Base-by-base conservation (phyloP, 305 asterid species). In the Plantago coronopus region DNA sequence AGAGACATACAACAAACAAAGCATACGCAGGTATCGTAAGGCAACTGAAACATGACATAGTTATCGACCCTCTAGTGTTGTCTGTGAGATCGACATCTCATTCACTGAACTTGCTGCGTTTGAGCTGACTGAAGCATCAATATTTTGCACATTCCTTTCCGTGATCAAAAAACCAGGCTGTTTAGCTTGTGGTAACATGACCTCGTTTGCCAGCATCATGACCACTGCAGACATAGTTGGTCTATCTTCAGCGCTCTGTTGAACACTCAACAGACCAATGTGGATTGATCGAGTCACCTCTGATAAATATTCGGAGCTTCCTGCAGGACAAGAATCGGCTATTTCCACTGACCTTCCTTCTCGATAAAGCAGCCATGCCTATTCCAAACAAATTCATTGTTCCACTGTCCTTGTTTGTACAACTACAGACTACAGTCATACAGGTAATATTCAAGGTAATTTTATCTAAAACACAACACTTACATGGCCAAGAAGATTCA, bases 201-300 rank as follows among this genome's bases (percentile, higher is more conserved):
- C 13, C 16, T 53, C 58, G 58, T 37, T 53, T 23, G 14, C 58
- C 8, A 53, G 42, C 58, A 53, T 53, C 40, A 37, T 12, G 9
- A 53, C 42, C 27, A 53, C 58, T 23, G 58, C 15, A 25, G 58
- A 5, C 58, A 53, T 53, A 19, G 58, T 69, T 54, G 83, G 91
- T 70, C 85, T 72, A 20, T 77, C 83, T 31, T 77, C 69, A 11
- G 81, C 73, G 27, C 20, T 15, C 62, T 73, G 74, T 61, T 83
- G 88, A 11, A 73, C 84, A 34, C 88, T 79, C 57, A 81, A 46
- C 3, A 76, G 74, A 7, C 83, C 86, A 0, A 82, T 67, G 11
- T 68, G 76, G 25, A 75, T 64, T 25, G 75, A 57, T 20, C 84
- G 61, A 1, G 47, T 14, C 23, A 64, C 76, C 56, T 76, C 64